These are phyloP conservation scores for Talaromyces proteolyticus DNA, from an alignment of 495 filamentous ascomycete species.

Conservation along the genomic window DNA sequence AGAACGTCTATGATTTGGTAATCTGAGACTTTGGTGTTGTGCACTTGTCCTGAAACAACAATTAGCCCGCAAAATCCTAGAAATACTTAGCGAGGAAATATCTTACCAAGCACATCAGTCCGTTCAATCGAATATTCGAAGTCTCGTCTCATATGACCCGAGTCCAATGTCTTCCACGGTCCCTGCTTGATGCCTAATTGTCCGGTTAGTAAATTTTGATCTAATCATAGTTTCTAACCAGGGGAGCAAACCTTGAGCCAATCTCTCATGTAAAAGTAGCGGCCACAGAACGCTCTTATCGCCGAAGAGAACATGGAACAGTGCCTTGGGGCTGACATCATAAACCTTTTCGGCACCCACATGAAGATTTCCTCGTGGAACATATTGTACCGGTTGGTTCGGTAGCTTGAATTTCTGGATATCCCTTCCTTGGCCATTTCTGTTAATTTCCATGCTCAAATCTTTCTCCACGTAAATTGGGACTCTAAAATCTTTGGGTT, in stretches of 20 bases:
- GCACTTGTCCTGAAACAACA: slow-evolving; percentile 31
- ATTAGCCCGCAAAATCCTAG: not conserved
- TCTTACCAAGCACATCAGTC: slow-evolving; percentile 55
- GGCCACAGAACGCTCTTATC: slow-evolving; percentile 94
- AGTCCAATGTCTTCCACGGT: slow-evolving; percentile 69
- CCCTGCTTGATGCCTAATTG: slow-evolving; percentile 64
- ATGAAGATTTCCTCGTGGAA: slow-evolving; percentile 72
- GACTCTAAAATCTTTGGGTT: slow-evolving; percentile 49
- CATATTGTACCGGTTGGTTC: slow-evolving; percentile 71
- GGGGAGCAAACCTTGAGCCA: slow-evolving; percentile 57
- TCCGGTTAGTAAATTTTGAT: not conserved
- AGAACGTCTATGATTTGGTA: slow-evolving; percentile 85
- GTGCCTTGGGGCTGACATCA: slow-evolving; percentile 82
- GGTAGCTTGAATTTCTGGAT: slow-evolving; percentile 79
- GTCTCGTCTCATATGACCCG: slow-evolving; percentile 63
- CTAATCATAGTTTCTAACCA: not conserved
- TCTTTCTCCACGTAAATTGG: slow-evolving; percentile 59
- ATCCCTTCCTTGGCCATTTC: slow-evolving; percentile 40
- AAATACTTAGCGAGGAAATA: not conserved
- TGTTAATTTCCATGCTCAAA: slow-evolving; percentile 43
- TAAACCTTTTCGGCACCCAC: slow-evolving; percentile 69
- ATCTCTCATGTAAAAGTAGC: slow-evolving; percentile 78
- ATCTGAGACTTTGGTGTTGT: slow-evolving; percentile 58
- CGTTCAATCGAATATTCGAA: slow-evolving; percentile 76
- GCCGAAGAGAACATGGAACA: slow-evolving; percentile 94